Evolutionary conservation across 2,329 filamentous ascomycete genomes (phyloP).

Genomic region (Aspergillus alliaceus): DNA sequence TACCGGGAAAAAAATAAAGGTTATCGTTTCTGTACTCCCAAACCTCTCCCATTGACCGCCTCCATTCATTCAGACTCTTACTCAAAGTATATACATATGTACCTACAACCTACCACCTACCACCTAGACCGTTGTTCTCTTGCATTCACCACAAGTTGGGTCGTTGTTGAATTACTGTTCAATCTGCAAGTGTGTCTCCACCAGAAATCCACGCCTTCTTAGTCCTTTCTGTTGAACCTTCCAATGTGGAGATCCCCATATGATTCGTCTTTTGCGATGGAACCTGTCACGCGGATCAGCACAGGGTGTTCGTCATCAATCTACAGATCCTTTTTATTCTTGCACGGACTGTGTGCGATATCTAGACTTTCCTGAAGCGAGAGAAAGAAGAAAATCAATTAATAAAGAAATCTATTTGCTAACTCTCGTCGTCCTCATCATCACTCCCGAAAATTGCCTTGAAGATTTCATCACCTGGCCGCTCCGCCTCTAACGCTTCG

Average conservation of each 20-base stretch:
- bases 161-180: background rate
- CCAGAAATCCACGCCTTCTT: background rate
- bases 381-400: background rate
- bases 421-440: conserved; percentile 59
- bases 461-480: conserved; percentile 79
- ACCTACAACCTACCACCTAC: too few relatives aligned
- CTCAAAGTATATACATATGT: too few relatives aligned
- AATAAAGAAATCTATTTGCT: background rate
- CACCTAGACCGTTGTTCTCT: background rate
- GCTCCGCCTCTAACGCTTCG: conserved; percentile 71
- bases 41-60: conserved; percentile 1
- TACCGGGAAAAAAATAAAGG: too few relatives aligned
- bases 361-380: too few relatives aligned
- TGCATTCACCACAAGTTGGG: background rate
- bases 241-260: background rate
- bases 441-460: conserved; percentile 92
- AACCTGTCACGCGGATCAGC: background rate
- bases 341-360: too few relatives aligned
- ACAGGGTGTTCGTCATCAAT: background rate
- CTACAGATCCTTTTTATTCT: background rate
- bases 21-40: too few relatives aligned
- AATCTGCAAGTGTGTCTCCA: background rate
- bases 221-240: too few relatives aligned
- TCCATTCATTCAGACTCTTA: too few relatives aligned
- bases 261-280: background rate